Conservation (phyloP, 2,329 filamentous ascomycete genomes). For the Trichoderma oligosporum region DNA sequence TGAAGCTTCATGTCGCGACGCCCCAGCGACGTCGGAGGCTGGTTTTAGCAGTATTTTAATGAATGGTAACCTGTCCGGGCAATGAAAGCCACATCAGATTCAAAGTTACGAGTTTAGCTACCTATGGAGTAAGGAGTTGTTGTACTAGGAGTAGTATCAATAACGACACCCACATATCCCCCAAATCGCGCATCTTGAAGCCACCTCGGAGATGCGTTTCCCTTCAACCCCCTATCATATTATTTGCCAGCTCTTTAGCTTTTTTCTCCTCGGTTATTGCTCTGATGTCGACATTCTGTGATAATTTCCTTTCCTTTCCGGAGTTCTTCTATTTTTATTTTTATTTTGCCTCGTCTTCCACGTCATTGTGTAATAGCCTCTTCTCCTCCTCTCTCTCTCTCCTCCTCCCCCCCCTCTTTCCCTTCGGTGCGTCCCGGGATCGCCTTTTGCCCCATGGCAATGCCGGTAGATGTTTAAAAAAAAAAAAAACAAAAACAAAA, state of each 20-base stretch:
- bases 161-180: not conserved
- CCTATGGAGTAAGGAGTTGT: too few species aligned
- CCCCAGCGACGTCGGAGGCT: conserved; percentile 15
- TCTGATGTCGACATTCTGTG: not conserved
- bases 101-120: too few species aligned
- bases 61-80: conserved; percentile 1
- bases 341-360: not conserved
- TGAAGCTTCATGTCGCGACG: not conserved
- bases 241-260: not conserved
- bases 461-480: conserved; percentile 14
- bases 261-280: not conserved
- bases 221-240: conserved; percentile 5
- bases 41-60: not conserved
- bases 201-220: conserved; percentile 6
- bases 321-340: not conserved
- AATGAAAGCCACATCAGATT: not conserved
- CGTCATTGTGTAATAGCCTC: too few species aligned
- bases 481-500: not conserved
- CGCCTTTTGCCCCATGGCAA: conserved; percentile 15
- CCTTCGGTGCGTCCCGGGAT: conserved; percentile 17
- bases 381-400: not conserved
- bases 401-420: not conserved
- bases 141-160: not conserved
- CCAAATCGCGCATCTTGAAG: conserved; percentile 11
- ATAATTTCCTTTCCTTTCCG: too few species aligned